phyloP scores from a whole-genome alignment of 202 grass and related monocot species.

The Saccharum hybrid region DNA sequence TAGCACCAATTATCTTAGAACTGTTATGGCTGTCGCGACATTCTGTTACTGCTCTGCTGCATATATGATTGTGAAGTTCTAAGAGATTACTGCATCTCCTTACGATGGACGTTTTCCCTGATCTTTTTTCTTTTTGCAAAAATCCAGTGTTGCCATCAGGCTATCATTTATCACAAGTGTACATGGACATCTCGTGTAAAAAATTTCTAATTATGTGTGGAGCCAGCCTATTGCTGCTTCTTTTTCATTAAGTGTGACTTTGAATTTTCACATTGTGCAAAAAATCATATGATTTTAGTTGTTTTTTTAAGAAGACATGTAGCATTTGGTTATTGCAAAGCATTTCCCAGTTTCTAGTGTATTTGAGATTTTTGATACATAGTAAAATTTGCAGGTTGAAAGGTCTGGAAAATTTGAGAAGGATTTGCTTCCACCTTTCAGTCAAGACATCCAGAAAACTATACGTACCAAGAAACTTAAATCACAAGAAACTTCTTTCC shows the following conservation, averaged over 20 bases:
- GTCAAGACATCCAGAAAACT: conserved; percentile 43
- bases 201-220: too few relatives aligned
- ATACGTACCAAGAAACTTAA: conserved; percentile 46
- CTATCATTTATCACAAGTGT: too few relatives aligned
- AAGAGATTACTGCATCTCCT: neutral
- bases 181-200: neutral
- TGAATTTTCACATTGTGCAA: neutral
- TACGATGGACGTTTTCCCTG: neutral
- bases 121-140: neutral
- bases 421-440: conserved; percentile 37
- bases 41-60: too few relatives aligned
- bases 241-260: neutral
- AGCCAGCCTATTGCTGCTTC: neutral
- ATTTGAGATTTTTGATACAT: conserved; percentile 31
- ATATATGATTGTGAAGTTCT: too few relatives aligned
- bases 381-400: conserved; percentile 45
- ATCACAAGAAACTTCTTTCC: conserved; percentile 54
- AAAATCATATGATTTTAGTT: neutral
- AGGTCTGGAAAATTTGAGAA: conserved; percentile 46
- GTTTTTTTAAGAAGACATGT: neutral
- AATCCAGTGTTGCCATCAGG: neutral
- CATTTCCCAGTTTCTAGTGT: conserved; percentile 31
- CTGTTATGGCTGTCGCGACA: too few relatives aligned
- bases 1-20: too few relatives aligned
- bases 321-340: conserved; percentile 8